These are phyloP conservation scores for Populus hybrid DNA, from an alignment of 441 rosid genomes.

Conservation along the genomic window DNA sequence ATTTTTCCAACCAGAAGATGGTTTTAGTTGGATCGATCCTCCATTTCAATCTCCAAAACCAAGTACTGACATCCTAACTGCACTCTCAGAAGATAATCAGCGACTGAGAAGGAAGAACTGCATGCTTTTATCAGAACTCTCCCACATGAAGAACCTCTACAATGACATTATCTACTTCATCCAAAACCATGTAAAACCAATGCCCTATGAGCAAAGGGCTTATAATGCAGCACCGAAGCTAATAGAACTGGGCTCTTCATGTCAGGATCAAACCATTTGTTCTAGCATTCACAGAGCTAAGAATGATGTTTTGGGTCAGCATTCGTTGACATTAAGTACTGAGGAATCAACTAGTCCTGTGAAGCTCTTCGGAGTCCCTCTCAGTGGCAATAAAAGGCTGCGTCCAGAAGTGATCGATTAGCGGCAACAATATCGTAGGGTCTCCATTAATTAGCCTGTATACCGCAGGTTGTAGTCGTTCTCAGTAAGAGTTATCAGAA, in stretches of 20 bases:
- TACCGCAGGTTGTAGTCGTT: not conserved
- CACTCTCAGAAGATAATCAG: conserved; percentile 70
- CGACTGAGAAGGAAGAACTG: conserved; percentile 62
- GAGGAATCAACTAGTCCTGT: conserved; percentile 24
- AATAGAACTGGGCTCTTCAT: conserved; percentile 27
- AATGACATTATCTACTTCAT: conserved; percentile 82
- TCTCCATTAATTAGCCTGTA: not conserved
- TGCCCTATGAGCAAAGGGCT: conserved; percentile 31
- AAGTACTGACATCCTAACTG: conserved; percentile 29
- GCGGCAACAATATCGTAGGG: conserved; percentile 6
- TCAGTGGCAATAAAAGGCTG: conserved; percentile 46
- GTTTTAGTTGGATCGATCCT: conserved; percentile 53
- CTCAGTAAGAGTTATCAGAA: not conserved
- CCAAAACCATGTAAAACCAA: conserved; percentile 73
- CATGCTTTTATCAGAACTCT: conserved; percentile 70
- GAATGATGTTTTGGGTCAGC: not conserved
- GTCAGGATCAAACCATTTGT: conserved; percentile 9
- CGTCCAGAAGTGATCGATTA: conserved; percentile 33
- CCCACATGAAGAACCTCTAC: conserved; percentile 77
- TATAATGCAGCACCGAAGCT: conserved; percentile 17
- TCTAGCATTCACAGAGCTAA: not conserved
- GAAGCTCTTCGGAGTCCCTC: conserved; percentile 53
- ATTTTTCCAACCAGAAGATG: conserved; percentile 34
- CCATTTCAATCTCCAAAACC: conserved; percentile 27
- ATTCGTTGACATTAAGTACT: conserved; percentile 9